Percentiles rank a stretch among this genome's conserved stretches.
These are phyloP conservation scores for Nicotiana benthamiana DNA, from an alignment of 257 asterid species.

Conservation along the genomic window DNA sequence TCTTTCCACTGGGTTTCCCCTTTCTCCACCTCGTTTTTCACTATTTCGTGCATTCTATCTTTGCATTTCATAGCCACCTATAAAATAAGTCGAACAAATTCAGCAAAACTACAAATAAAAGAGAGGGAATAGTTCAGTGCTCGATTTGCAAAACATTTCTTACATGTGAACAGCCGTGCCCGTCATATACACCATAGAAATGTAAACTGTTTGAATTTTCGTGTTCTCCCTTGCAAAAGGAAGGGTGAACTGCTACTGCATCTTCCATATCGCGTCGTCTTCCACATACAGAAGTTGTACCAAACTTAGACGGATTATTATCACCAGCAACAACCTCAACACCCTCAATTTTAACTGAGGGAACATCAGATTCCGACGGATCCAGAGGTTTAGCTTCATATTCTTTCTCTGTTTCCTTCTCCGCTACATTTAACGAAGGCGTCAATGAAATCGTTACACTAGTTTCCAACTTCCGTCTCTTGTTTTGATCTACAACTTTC, in stretches of 20 bases:
- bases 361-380: slow-evolving; percentile 3
- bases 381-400: background rate
- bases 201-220: slow-evolving; percentile 26
- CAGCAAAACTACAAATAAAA: background rate
- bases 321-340: background rate
- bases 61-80: slow-evolving; percentile 83
- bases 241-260: slow-evolving; percentile 60
- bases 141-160: background rate
- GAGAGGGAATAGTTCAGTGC: background rate
- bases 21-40: slow-evolving; percentile 44
- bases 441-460: background rate
- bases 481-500: slow-evolving; percentile 6
- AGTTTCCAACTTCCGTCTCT: background rate
- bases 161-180: slow-evolving; percentile 99
- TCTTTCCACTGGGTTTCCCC: slow-evolving; percentile 45
- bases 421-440: background rate
- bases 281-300: slow-evolving; percentile 73
- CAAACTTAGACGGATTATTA: slow-evolving; percentile 37
- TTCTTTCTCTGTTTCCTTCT: slow-evolving; percentile 6
- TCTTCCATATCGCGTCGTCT: slow-evolving; percentile 94
- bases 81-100: background rate
- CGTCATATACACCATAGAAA: slow-evolving; percentile 85
- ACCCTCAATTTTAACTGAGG: background rate
- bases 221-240: slow-evolving; percentile 14
- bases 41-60: slow-evolving; percentile 89